phyloP scores from a whole-genome alignment of 306 rosid species.

The Glycyrrhiza uralensis region DNA sequence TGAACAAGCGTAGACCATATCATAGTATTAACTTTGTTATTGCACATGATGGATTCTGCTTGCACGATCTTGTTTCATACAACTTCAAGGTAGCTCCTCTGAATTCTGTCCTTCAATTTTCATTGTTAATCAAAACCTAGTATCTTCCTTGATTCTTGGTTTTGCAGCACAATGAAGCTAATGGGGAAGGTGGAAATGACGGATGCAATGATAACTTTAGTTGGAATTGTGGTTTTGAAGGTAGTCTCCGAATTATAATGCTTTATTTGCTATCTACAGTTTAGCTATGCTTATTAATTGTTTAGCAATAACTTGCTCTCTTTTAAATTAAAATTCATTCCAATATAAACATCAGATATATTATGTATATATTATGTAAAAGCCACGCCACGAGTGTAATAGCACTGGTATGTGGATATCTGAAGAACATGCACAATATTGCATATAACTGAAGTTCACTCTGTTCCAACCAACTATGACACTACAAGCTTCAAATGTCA shows the following conservation, averaged over 20 bases:
- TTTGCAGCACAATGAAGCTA: conserved; percentile 90
- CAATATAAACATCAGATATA: neutral
- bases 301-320: neutral
- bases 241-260: conserved; percentile 37
- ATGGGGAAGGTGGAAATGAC: conserved; percentile 94
- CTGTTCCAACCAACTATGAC: neutral
- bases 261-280: neutral
- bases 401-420: neutral
- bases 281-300: neutral
- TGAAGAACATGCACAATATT: neutral
- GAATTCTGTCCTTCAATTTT: conserved; percentile 8
- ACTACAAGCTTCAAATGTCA: neutral
- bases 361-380: too few relatives aligned
- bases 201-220: conserved; percentile 85
- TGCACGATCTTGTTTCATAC: conserved; percentile 89
- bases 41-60: conserved; percentile 92
- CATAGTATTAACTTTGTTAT: conserved; percentile 78
- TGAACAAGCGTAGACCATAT: conserved; percentile 83
- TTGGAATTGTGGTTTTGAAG: conserved; percentile 98
- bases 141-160: conserved; percentile 34
- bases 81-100: conserved; percentile 67
- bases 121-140: neutral
- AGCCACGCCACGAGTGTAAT: neutral
- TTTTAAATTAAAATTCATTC: neutral
- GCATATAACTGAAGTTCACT: neutral